Base-by-base conservation (phyloP, 768 basidiomycete species). In the Strobilomyces confusus region DNA sequence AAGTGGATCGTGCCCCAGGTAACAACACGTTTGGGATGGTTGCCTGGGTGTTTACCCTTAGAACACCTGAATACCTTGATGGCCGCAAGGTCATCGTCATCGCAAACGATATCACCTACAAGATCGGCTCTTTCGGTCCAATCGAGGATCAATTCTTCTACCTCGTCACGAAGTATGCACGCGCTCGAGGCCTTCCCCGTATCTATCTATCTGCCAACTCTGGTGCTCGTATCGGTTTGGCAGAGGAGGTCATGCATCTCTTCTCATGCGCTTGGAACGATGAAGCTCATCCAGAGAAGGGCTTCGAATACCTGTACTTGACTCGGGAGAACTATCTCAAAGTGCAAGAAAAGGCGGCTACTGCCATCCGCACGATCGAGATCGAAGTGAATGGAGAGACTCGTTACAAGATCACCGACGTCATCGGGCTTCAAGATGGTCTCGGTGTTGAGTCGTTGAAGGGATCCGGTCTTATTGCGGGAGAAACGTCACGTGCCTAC, bases 141-240 rank as follows among this genome's bases (percentile, higher is more conserved):
- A 68, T 75, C 3, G 97, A 99, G 68, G 97, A 99, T 72, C 88
- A 92, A 54, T 99, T 90, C 82, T 98, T 99, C 77, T 94, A 82
- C 74, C 86, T 89, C 51, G 94, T 89, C 48, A 95, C 95, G 3
- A 87, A 94, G 69, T 93, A 95, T 64, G 95, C 97, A 33, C 91
- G 95, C 37, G 74, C 81, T 33, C 81, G 80, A 36, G 95, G 97
- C 45, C 73, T 97, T 25, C 97, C 97, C 44, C 89, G 97, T 42
- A 87, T 99, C 60, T 99, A 99, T 73, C 84, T 99, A 38, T 98
- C 97, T 6, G 97, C 97, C 60, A 99, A 99, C 77, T 98, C 97
- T 33, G 97, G 97, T 63, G 97, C 97, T 58, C 88, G 97, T 55
- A 86, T 98, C 55, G 97, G 97, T 50, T 72, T 99, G 34, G 97